Percentiles rank a stretch among this genome's conserved stretches.
Conservation (phyloP, 2,329 filamentous ascomycete genomes). For the Microsporum audouinii region DNA sequence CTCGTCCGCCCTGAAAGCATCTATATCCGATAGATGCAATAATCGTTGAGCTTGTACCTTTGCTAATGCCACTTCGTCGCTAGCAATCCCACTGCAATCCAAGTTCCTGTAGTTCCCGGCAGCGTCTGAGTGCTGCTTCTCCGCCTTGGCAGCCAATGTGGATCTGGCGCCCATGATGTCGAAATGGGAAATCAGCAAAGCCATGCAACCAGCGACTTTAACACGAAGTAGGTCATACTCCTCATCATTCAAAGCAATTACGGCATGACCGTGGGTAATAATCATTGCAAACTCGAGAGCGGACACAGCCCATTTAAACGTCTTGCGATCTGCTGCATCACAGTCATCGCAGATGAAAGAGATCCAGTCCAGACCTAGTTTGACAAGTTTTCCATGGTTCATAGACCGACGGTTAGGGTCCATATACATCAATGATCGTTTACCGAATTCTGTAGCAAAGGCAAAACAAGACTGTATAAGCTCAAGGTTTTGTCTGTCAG, state of each 20-base stretch:
- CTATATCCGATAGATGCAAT: constrained; percentile 60
- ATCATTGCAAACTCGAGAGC: constrained; percentile 94
- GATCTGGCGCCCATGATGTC: constrained; percentile 97
- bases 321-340: constrained; percentile 82
- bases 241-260: constrained; percentile 76
- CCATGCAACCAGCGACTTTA: constrained; percentile 96
- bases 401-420: constrained; percentile 89
- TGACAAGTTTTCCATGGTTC: constrained; percentile 92
- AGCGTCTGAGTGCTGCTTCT: constrained; percentile 76
- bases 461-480: constrained; percentile 96
- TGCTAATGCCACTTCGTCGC: constrained; percentile 74
- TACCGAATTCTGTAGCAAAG: constrained; percentile 97
- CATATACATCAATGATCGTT: constrained; percentile 88
- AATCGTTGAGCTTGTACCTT: constrained; percentile 67
- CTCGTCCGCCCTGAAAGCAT: constrained; percentile 64
- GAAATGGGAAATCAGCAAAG: constrained; percentile 91
- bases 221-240: constrained; percentile 73
- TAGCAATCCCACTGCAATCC: constrained; percentile 60
- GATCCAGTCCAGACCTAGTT: constrained; percentile 90
- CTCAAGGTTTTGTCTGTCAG: constrained; percentile 69
- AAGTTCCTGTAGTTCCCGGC: constrained; percentile 64
- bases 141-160: constrained; percentile 82
- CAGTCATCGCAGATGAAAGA: constrained; percentile 98
- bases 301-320: constrained; percentile 92
- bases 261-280: constrained; percentile 88